These are phyloP conservation scores for Lomentospora prolificans DNA, from an alignment of 2,329 filamentous ascomycete genomes.

Conservation along the genomic window DNA sequence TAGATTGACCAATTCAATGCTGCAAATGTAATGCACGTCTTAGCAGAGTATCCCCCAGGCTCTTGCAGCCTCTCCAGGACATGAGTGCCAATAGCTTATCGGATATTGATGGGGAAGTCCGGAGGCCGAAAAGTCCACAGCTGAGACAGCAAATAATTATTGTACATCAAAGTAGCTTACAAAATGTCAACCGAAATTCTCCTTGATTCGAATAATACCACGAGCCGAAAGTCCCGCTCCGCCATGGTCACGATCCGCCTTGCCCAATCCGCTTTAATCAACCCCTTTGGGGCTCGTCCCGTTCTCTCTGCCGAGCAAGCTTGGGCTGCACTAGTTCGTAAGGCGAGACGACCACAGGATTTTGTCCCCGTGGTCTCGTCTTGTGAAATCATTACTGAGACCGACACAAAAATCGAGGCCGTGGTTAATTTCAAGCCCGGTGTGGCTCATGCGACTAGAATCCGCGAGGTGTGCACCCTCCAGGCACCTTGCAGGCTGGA, in stretches of 20 bases:
- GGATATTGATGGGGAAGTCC: neutral
- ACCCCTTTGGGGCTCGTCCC: conserved; percentile 20
- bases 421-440: conserved; percentile 20
- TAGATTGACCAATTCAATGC: too few relatives aligned
- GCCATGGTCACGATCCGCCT: conserved; percentile 23
- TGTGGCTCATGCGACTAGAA: conserved; percentile 5
- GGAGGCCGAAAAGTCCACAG: too few relatives aligned
- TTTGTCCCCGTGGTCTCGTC: conserved; percentile 26
- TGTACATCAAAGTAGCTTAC: too few relatives aligned
- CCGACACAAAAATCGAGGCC: conserved; percentile 18
- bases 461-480: conserved; percentile 22
- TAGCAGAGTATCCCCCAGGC: too few relatives aligned
- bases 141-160: too few relatives aligned
- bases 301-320: conserved; percentile 21
- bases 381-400: conserved; percentile 22
- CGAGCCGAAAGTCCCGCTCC: too few relatives aligned
- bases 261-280: conserved; percentile 25
- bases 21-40: too few relatives aligned
- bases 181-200: too few relatives aligned
- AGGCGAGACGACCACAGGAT: conserved; percentile 24
- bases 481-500: conserved; percentile 23
- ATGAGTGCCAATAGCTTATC: too few relatives aligned
- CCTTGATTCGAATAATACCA: too few relatives aligned
- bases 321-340: conserved; percentile 26
- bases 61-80: too few relatives aligned